A percentile compares a stretch with the other conserved stretches of the same genome.
These are phyloP conservation scores for Ascoidea rubescens DNA, from an alignment of 805 yeast genomes.

Conservation along the genomic window DNA sequence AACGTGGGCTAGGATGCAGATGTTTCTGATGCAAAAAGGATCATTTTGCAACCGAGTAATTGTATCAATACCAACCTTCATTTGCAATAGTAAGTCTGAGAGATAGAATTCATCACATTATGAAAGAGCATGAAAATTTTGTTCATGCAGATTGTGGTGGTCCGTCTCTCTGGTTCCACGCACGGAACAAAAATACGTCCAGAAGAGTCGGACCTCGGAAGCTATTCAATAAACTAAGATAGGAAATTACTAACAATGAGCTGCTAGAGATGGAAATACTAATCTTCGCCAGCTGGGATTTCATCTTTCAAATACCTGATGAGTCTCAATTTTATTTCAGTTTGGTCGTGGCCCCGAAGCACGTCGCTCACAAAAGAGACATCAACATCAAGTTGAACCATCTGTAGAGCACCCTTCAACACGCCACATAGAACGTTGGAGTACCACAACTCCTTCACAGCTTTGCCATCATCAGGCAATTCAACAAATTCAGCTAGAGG, in stretches of 20 bases:
- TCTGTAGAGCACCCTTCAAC: constrained; percentile 79
- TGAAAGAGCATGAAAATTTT: not conserved
- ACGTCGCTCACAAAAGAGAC: constrained; percentile 68
- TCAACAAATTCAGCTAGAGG: constrained; percentile 94
- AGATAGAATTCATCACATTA: not conserved
- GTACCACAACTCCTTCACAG: constrained; percentile 74
- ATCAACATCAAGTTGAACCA: constrained; percentile 91
- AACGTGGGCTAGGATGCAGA: constrained; percentile 94
- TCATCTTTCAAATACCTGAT: constrained; percentile 75
- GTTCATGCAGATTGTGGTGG: too few species aligned
- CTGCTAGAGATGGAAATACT: constrained; percentile 4
- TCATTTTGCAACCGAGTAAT: constrained; percentile 55
- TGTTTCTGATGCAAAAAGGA: constrained; percentile 64
- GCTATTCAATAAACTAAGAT: too few species aligned
- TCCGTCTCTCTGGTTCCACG: too few species aligned
- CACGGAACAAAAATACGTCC: too few species aligned
- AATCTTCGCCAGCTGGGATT: constrained; percentile 94
- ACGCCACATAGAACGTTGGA: constrained; percentile 86
- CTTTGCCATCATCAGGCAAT: constrained; percentile 66
- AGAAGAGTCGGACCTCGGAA: too few species aligned
- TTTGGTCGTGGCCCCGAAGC: constrained; percentile 60
- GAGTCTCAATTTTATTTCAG: constrained; percentile 59
- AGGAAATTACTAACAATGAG: not conserved
- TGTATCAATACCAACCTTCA: constrained; percentile 48
- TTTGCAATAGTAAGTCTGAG: constrained; percentile 1